phyloP scores from a whole-genome alignment of 106 monocot species.

The Dendrobium huoshanense region DNA sequence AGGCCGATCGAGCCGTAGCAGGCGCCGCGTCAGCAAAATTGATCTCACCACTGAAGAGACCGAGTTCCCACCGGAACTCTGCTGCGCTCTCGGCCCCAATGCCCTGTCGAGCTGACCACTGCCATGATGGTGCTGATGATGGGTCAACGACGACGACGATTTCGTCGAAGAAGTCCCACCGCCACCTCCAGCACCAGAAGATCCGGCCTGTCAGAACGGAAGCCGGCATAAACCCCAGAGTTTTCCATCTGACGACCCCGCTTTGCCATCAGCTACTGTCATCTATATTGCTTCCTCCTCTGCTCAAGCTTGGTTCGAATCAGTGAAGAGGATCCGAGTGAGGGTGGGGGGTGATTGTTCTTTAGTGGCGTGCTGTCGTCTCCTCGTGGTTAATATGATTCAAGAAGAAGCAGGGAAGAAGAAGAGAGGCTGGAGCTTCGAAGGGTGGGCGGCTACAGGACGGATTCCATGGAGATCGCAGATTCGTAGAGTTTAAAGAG shows the following conservation, averaged over 20 bases:
- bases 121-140: slow-evolving; percentile 3
- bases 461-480: neutral
- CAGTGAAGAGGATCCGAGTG: neutral
- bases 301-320: neutral
- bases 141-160: slow-evolving; percentile 22
- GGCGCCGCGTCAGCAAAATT: slow-evolving; percentile 19
- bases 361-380: neutral
- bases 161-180: neutral
- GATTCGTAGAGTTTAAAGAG: neutral
- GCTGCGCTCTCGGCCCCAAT: neutral
- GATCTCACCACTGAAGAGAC: slow-evolving; percentile 18
- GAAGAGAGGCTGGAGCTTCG: too few relatives aligned
- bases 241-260: neutral
- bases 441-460: neutral
- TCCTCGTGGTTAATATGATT: neutral
- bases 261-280: neutral
- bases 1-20: slow-evolving; percentile 27
- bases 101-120: neutral
- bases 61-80: slow-evolving; percentile 10
- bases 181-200: neutral
- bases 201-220: slow-evolving; percentile 18
- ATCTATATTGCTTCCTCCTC: neutral
- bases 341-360: neutral
- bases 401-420: neutral
- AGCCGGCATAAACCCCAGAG: slow-evolving; percentile 27